A percentile compares a stretch with the other conserved stretches of the same genome.
These are phyloP conservation scores for Musa itinerans DNA, from an alignment of 176 grass and related monocot species.

Conservation along the genomic window DNA sequence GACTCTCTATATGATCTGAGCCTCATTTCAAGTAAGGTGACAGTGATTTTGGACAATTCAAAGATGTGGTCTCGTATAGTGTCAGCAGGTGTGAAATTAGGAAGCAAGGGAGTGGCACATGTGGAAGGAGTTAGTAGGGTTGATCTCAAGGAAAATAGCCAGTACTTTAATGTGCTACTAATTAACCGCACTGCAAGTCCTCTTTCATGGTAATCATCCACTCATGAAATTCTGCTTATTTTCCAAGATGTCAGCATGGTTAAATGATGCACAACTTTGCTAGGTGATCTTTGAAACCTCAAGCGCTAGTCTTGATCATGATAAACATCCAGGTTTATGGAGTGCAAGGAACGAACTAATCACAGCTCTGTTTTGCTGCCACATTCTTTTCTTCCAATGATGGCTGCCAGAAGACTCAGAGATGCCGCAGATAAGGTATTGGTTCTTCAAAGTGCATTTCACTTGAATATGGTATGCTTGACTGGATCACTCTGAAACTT, in stretches of 20 bases:
- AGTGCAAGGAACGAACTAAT: conserved; percentile 83
- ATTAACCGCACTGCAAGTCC: conserved; percentile 87
- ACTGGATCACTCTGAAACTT: not conserved
- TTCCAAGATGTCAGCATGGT: not conserved
- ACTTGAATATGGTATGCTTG: not conserved
- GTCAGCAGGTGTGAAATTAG: conserved; percentile 66
- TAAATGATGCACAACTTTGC: conserved; percentile 7
- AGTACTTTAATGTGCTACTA: conserved; percentile 60
- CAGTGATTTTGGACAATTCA: conserved; percentile 74
- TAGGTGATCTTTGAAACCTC: conserved; percentile 25
- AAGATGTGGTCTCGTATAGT: conserved; percentile 58
- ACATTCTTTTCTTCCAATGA: conserved; percentile 72
- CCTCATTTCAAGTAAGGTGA: conserved; percentile 64
- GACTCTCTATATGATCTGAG: conserved; percentile 85
- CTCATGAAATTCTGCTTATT: conserved; percentile 11
- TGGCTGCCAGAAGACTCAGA: conserved; percentile 68
- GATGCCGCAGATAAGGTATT: conserved; percentile 59
- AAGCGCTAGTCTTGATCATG: conserved; percentile 42
- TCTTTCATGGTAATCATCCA: conserved; percentile 74
- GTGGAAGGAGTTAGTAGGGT: conserved; percentile 53
- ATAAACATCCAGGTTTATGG: conserved; percentile 95
- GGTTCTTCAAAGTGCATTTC: conserved; percentile 19
- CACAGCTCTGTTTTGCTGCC: conserved; percentile 72
- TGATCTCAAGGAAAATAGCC: conserved; percentile 64
- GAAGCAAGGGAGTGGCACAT: conserved; percentile 46